Evolutionary conservation across 768 basidiomycete genomes (phyloP), one percentile per base, ranked within the genome.

Genomic region (Amanita pallidorosea): DNA sequence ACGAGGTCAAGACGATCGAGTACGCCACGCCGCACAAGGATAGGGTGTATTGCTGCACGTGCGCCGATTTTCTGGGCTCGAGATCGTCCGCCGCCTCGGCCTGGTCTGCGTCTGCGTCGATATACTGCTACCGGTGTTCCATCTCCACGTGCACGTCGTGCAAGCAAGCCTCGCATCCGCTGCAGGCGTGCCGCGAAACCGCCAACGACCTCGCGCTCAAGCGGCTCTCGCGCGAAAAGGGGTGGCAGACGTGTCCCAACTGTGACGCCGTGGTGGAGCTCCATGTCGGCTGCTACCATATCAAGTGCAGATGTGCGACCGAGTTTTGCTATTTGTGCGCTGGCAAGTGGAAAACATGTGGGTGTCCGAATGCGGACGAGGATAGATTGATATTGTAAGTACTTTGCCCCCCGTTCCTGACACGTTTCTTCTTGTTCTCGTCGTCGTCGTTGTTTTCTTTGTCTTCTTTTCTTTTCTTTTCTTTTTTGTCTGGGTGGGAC

Each of bases 271-370:
- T 84, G 44, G 70, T 84, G 35, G 83, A 85, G 54, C 69, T 81
- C 13, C 58, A 64, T 15, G 57, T 67, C 5, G 82, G 83, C 0
- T 84, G 83, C 53, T 79, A 74, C 59, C 83, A 85, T 45, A 83
- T 85, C 65, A 80, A 73, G 12, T 85, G 82, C 54, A 68, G 71
- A 18, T 82, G 81, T 58, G 62, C 68, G 5, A 65, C 69, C 0
- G 59, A 85, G 55, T 84, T 85, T 61, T 85, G 83, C 57, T 84
- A 86, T 58, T 45, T 80, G 7, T 87, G 85, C 58, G 76, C 77
- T 0, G 71, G 60, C 25, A 66, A 53, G 8, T 87, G 84, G 84
- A 84, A 79, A 63, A 70, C 63, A 0, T 88, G 85, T 51, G 4
- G 1, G 0, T 87, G 85, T 53, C 66, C 67, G 0, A 80, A 80